These are phyloP conservation scores for Aspergillus fructus DNA, from an alignment of 2,329 filamentous ascomycete species.

Conservation along the genomic window DNA sequence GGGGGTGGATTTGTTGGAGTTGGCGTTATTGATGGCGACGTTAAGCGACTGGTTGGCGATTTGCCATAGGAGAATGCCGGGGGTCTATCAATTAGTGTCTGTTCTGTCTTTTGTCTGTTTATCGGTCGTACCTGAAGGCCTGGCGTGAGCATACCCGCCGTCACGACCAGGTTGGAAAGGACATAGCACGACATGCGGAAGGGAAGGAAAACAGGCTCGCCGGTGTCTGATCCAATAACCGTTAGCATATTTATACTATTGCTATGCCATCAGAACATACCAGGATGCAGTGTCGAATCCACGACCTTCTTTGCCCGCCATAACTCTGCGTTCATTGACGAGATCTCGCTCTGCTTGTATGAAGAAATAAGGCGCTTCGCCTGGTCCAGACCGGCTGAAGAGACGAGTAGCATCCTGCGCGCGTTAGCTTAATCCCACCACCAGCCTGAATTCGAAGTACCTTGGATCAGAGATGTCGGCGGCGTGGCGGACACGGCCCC, in stretches of 20 bases:
- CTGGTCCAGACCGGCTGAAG: conserved; percentile 73
- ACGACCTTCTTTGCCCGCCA: conserved; percentile 97
- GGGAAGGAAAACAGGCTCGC: conserved; percentile 84
- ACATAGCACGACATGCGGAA: conserved; percentile 98
- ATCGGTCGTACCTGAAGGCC: conserved; percentile 63
- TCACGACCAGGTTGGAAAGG: conserved; percentile 89
- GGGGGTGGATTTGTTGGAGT: conserved; percentile 95
- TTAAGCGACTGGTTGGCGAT: conserved; percentile 96
- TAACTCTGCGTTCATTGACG: conserved; percentile 81
- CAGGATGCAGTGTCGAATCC: conserved; percentile 92
- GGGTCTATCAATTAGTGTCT: conserved; percentile 53
- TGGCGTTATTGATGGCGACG: conserved; percentile 95
- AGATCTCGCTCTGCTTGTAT: conserved; percentile 81
- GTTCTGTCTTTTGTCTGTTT: neutral
- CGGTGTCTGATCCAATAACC: conserved; percentile 66
- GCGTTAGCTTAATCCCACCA: conserved; percentile 10
- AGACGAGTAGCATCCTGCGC: conserved; percentile 78
- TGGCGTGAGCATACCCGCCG: conserved; percentile 94
- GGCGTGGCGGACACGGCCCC: conserved; percentile 88
- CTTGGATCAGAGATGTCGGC: conserved; percentile 90
- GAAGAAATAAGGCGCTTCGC: conserved; percentile 77
- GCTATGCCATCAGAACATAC: conserved; percentile 47
- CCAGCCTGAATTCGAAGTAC: conserved; percentile 47
- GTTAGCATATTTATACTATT: neutral
- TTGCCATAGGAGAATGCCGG: conserved; percentile 90